Evolutionary conservation across 2,329 filamentous ascomycete genomes (phyloP), one percentile per base, ranked within the genome.

Genomic region (Mycocentrospora acerina): DNA sequence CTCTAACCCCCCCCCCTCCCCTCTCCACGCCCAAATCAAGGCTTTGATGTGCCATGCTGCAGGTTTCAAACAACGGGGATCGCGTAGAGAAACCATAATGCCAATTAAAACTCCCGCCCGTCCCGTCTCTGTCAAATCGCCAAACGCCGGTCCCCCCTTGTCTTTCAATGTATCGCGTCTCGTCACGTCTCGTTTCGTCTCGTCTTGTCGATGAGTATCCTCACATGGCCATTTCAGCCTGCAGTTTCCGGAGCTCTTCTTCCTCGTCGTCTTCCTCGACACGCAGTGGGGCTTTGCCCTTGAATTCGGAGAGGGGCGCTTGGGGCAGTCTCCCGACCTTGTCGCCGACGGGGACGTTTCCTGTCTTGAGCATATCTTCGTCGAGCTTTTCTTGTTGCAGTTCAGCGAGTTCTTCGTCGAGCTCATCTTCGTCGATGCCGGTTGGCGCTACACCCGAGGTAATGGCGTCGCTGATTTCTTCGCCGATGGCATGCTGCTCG

Each of bases 221-320:
- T 51, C 37, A 95, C 85, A 96, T 95, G 51, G 90, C 90, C 91
- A 97, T 97, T 71, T 96, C 91, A 24, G 89, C 90, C 67, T 95
- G 90, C 55, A 98, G 71, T 72, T 93, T 96, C 70, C 86, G 82
- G 62, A 97, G 76, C 73, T 97, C 91, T 59, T 85, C 91, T 69
- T 97, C 91, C 65, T 97, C 93, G 77, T 97, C 91, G 68, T 96
- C 90, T 68, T 95, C 89, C 64, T 86, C 83, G 11, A 55, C 46
- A 26, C 48, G 30, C 36, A 48, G 47, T 5, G 45, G 44, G 14
- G 48, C 34, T 38, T 61, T 62, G 44, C 50, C 53, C 42, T 54
- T 53, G 37, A 53, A 41, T 28, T 90, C 86, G 67, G 82, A 79
- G 59, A 82, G 86, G 16, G 82, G 82, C 24, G 83, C 87, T 24